Conservation (phyloP, 2,329 filamentous ascomycete genomes). For the Xylaria sp. region DNA sequence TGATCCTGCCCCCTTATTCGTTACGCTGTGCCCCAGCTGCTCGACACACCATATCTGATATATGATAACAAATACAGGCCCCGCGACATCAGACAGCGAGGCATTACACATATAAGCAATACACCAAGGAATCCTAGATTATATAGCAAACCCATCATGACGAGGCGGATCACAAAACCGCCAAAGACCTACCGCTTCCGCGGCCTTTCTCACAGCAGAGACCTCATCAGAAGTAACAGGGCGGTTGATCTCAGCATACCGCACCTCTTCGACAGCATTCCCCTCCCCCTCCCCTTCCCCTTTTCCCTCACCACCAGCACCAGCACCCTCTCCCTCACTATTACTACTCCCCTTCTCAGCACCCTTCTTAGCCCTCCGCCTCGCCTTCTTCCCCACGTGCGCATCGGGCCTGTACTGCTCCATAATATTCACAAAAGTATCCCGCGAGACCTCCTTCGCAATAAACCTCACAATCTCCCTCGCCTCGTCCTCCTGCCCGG, state of each 20-base stretch:
- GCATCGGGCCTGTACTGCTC: constrained; percentile 87
- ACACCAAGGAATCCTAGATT: constrained; percentile 46
- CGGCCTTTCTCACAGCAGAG: constrained; percentile 72
- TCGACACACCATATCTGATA: too few species aligned
- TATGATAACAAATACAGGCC: too few species aligned
- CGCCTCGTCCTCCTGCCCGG: constrained; percentile 79
- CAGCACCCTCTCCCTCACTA: too few species aligned
- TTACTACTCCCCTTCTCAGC: too few species aligned
- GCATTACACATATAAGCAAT: background rate
- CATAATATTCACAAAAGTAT: constrained; percentile 88
- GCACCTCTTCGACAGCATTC: constrained; percentile 58
- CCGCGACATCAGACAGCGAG: background rate
- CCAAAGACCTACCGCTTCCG: constrained; percentile 79
- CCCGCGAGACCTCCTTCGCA: constrained; percentile 75
- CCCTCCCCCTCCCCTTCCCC: constrained; percentile 46
- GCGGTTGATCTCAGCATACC: constrained; percentile 85
- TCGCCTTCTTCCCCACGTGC: constrained; percentile 77
- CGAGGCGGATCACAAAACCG: constrained; percentile 75
- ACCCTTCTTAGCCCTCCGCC: too few species aligned
- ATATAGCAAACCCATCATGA: constrained; percentile 63
- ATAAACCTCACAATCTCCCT: constrained; percentile 80
- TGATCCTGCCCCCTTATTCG: background rate
- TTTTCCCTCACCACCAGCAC: too few species aligned
- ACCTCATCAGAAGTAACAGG: constrained; percentile 73
- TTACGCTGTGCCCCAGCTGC: too few species aligned